Evolutionary conservation across 164 flowering plant species (phyloP).

Genomic region (Aristolochia fimbriata): DNA sequence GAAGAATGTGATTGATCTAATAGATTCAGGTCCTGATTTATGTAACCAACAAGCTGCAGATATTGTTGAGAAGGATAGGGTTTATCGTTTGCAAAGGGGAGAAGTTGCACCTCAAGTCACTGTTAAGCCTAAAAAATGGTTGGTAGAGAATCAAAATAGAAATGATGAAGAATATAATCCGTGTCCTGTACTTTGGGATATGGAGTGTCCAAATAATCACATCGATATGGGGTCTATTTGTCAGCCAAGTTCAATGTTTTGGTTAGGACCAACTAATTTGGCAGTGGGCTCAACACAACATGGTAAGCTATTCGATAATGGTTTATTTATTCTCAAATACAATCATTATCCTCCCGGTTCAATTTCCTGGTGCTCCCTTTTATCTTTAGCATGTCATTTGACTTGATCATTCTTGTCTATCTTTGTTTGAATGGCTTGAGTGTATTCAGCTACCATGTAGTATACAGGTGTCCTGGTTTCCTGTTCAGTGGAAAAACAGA

Average conservation of each 20-base stretch:
- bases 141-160: constrained; percentile 7
- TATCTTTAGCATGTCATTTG: background rate
- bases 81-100: constrained; percentile 64
- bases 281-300: constrained; percentile 48
- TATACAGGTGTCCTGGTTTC: too few relatives aligned
- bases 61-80: constrained; percentile 84
- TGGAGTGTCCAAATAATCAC: constrained; percentile 13
- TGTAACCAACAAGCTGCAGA: constrained; percentile 81
- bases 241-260: constrained; percentile 29
- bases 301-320: constrained; percentile 33
- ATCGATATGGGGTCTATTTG: constrained; percentile 9
- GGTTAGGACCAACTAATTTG: constrained; percentile 70
- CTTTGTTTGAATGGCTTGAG: too few relatives aligned
- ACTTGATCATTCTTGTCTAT: too few relatives aligned
- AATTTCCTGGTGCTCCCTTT: background rate
- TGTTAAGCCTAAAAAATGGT: constrained; percentile 26
- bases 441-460: too few relatives aligned
- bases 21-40: constrained; percentile 56
- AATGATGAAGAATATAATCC: constrained; percentile 12
- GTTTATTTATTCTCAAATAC: background rate
- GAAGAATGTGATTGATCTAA: constrained; percentile 68
- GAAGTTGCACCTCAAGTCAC: constrained; percentile 54
- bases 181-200: constrained; percentile 4
- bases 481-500: too few relatives aligned
- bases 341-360: background rate